phyloP scores from a whole-genome alignment of 2,329 filamentous ascomycete species.

The Alternaria sp. region DNA sequence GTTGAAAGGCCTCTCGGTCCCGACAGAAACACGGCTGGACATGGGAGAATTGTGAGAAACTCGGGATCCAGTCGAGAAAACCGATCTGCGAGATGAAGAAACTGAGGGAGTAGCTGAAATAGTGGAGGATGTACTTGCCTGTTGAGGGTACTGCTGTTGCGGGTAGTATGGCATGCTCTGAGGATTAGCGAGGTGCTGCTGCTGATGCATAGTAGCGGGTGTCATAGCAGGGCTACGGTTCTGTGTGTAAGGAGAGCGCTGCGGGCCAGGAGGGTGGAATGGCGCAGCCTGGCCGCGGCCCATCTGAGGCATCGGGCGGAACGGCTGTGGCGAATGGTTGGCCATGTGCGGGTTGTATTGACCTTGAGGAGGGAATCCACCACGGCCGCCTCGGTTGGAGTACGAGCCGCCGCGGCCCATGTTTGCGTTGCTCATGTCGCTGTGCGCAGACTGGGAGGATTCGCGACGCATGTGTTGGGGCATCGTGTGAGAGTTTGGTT shows the following conservation, averaged over 20 bases:
- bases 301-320: constrained; percentile 59
- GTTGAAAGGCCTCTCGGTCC: constrained; percentile 20
- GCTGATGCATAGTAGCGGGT: constrained; percentile 71
- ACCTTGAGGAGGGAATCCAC: constrained; percentile 53
- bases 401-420: constrained; percentile 50
- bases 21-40: constrained; percentile 18
- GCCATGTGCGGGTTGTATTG: constrained; percentile 56
- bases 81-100: constrained; percentile 29
- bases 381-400: constrained; percentile 55
- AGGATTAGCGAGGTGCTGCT: constrained; percentile 56
- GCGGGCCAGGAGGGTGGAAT: constrained; percentile 57
- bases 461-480: constrained; percentile 82
- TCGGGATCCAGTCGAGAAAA: constrained; percentile 19
- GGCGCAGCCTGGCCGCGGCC: constrained; percentile 60
- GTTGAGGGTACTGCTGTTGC: constrained; percentile 63
- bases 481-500: constrained; percentile 42
- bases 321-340: constrained; percentile 59
- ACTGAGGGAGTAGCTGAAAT: constrained; percentile 31
- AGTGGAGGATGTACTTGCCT: constrained; percentile 64
- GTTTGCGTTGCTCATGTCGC: constrained; percentile 70
- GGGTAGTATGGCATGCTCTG: constrained; percentile 70
- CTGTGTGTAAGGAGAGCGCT: constrained; percentile 67
- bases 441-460: constrained; percentile 82
- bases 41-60: constrained; percentile 17
- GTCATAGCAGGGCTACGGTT: constrained; percentile 62